A percentile compares a stretch with the other conserved stretches of the same genome.
These are phyloP conservation scores for Solanum etuberosum DNA, from an alignment of 257 asterid genomes.

Conservation along the genomic window DNA sequence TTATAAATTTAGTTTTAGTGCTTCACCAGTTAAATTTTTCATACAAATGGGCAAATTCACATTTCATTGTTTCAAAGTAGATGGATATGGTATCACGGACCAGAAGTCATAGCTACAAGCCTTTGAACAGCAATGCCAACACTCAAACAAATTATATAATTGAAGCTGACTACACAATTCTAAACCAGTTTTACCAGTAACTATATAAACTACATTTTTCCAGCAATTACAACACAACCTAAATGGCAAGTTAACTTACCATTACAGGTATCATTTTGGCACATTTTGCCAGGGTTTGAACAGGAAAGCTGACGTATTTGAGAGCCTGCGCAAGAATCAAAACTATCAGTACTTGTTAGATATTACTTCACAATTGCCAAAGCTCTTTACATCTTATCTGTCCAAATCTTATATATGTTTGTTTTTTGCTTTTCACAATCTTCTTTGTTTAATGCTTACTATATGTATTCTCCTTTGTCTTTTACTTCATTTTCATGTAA, in stretches of 20 bases:
- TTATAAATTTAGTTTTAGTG: background rate
- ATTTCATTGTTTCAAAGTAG: background rate
- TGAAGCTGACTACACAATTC: background rate
- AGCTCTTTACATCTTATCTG: background rate
- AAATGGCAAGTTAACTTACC: slow-evolving; percentile 43
- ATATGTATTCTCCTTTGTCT: background rate
- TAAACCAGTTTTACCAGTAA: background rate
- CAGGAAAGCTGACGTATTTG: slow-evolving; percentile 94
- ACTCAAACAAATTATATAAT: background rate
- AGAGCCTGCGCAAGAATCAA: slow-evolving; percentile 64
- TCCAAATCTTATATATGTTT: background rate
- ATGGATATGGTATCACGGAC: background rate
- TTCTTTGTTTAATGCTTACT: background rate
- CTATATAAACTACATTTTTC: background rate
- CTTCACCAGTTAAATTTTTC: background rate
- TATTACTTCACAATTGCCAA: background rate
- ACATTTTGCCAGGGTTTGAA: slow-evolving; percentile 95
- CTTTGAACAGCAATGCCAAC: background rate
- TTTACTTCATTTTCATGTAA: background rate
- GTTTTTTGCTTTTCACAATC: background rate
- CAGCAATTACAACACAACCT: background rate
- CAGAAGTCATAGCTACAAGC: background rate
- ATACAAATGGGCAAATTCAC: background rate
- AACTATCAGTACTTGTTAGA: background rate
- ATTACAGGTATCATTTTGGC: slow-evolving; percentile 99